phyloP scores from a whole-genome alignment of 2,329 filamentous ascomycete species.

The Sporothrix brasiliensis region DNA sequence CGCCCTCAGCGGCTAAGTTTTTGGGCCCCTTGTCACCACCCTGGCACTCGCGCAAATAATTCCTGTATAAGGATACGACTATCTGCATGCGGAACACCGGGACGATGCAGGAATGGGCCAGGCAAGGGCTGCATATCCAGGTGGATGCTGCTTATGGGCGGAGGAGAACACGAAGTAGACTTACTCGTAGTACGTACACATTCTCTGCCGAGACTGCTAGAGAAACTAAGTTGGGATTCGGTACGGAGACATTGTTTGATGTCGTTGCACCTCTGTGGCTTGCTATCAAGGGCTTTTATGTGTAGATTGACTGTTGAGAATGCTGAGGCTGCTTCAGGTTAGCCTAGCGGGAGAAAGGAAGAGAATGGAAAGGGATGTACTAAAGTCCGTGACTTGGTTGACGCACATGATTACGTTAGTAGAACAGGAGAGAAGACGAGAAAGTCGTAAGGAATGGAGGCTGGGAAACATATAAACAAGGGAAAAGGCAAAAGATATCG shows the following conservation, averaged over 20 bases:
- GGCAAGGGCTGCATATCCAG: background rate
- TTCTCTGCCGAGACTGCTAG: background rate
- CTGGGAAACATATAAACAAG: background rate
- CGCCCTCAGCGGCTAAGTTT: no score
- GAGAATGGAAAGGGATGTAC: background rate
- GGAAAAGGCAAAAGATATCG: background rate
- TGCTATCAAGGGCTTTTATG: background rate
- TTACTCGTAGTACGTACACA: background rate
- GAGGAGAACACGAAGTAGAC: background rate
- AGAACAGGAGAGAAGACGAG: background rate
- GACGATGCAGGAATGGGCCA: background rate
- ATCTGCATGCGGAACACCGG: background rate
- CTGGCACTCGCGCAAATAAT: background rate
- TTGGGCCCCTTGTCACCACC: background rate
- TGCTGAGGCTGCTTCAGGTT: background rate
- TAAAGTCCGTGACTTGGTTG: background rate
- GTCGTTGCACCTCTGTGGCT: no score
- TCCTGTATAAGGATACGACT: constrained; percentile 1
- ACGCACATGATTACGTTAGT: background rate
- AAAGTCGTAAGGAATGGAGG: background rate
- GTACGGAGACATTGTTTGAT: background rate
- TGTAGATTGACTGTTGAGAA: background rate
- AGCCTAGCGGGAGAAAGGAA: background rate
- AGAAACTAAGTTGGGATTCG: background rate
- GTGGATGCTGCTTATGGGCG: background rate